phyloP scores from a whole-genome alignment of 2,329 filamentous ascomycete species.

The Nothopassalora personata region DNA sequence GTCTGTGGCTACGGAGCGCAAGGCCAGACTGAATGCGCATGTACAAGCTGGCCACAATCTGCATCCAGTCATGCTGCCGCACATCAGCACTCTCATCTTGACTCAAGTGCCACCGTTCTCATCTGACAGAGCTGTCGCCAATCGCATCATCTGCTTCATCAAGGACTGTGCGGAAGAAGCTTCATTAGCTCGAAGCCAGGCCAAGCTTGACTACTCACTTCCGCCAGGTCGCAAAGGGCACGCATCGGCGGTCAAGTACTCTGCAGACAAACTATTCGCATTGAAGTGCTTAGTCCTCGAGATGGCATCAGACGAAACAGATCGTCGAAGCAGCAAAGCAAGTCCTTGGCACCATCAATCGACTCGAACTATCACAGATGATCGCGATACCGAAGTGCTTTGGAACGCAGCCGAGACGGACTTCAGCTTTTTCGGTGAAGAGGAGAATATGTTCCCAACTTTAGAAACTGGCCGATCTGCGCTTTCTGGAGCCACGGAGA shows the following conservation, averaged over 20 bases:
- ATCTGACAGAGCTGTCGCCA: constrained; percentile 34
- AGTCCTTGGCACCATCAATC: constrained; percentile 43
- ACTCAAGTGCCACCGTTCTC: constrained; percentile 48
- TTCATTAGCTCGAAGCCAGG: constrained; percentile 48
- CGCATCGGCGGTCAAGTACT: constrained; percentile 42
- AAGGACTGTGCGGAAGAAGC: constrained; percentile 53
- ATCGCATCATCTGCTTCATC: constrained; percentile 51
- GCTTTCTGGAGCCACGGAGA: constrained; percentile 15
- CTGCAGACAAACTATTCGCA: constrained; percentile 43
- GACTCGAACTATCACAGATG: constrained; percentile 53
- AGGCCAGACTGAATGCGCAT: constrained; percentile 25
- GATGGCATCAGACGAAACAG: constrained; percentile 36
- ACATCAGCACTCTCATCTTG: constrained; percentile 51
- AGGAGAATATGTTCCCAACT: constrained; percentile 37
- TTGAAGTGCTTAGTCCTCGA: constrained; percentile 54
- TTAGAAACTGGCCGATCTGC: constrained; percentile 22
- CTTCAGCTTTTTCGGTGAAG: constrained; percentile 52
- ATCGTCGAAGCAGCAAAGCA: constrained; percentile 29
- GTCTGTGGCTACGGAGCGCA: constrained; percentile 26
- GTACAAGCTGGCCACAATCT: constrained; percentile 30
- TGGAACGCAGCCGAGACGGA: constrained; percentile 56
- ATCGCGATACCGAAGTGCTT: constrained; percentile 54
- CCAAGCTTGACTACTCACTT: constrained; percentile 52
- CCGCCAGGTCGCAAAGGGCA: constrained; percentile 52
- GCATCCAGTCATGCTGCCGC: constrained; percentile 52